These are phyloP conservation scores for Mikania micrantha DNA, from an alignment of 129 eudicot species.

Conservation along the genomic window DNA sequence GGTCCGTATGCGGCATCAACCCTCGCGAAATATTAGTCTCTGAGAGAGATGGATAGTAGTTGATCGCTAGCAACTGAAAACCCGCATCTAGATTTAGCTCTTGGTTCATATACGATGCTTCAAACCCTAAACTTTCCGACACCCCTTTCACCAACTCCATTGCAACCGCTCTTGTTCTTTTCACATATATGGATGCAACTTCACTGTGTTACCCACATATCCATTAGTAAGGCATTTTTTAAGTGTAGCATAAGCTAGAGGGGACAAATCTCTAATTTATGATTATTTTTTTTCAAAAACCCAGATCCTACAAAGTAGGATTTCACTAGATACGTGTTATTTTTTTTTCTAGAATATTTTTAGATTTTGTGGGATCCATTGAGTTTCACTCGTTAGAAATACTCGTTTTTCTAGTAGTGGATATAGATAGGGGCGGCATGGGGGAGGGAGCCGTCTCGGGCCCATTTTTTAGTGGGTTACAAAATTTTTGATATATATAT, in stretches of 20 bases:
- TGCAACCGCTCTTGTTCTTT: conserved; percentile 15
- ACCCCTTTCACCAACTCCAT: conserved; percentile 33
- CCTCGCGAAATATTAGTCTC: conserved; percentile 18
- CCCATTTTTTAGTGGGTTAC: too few relatives aligned
- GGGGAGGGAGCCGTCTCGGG: too few relatives aligned
- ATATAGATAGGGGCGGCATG: too few relatives aligned
- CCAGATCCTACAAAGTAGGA: too few relatives aligned
- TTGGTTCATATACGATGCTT: conserved; percentile 22
- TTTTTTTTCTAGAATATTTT: too few relatives aligned
- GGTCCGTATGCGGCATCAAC: conserved; percentile 33
- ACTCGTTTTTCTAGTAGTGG: too few relatives aligned
- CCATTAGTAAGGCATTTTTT: too few relatives aligned
- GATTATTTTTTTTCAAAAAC: neutral
- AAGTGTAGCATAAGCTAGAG: neutral
- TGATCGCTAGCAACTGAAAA: conserved; percentile 24
- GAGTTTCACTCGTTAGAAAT: too few relatives aligned
- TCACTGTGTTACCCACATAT: conserved; percentile 15
- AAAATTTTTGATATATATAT: too few relatives aligned
- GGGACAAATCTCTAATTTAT: too few relatives aligned
- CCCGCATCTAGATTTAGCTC: conserved; percentile 26
- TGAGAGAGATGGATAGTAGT: conserved; percentile 26
- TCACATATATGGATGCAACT: conserved; percentile 23
- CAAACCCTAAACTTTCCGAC: conserved; percentile 36
- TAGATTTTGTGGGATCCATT: too few relatives aligned
- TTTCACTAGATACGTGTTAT: too few relatives aligned